Percentiles rank a stretch among this genome's conserved stretches.
These are phyloP conservation scores for Solanum appendiculatum DNA, from an alignment of 257 asterid species.

Conservation along the genomic window DNA sequence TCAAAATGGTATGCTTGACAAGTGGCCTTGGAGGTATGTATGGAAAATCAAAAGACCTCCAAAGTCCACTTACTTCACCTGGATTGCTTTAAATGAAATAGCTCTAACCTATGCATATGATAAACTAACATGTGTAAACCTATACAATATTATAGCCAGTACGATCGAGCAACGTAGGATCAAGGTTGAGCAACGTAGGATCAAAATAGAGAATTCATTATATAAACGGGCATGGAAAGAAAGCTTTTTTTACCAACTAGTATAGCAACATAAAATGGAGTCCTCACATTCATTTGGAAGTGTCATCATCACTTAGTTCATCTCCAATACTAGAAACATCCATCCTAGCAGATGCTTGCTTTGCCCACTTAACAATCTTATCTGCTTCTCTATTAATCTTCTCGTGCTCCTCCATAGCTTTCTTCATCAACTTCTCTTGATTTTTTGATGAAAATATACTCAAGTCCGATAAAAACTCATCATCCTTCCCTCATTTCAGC, in stretches of 20 bases:
- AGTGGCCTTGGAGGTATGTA: no score
- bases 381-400: constrained; percentile 68
- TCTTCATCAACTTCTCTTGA: constrained; percentile 42
- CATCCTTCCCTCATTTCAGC: constrained; percentile 31
- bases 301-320: constrained; percentile 33
- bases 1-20: no score
- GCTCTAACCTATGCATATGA: neutral
- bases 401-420: constrained; percentile 68
- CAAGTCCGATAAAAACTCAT: constrained; percentile 49
- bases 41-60: no score
- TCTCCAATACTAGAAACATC: constrained; percentile 43
- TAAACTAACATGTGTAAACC: neutral
- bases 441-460: constrained; percentile 30
- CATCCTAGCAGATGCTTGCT: constrained; percentile 76
- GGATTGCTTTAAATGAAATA: no score
- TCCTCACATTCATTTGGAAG: constrained; percentile 5
- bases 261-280: neutral
- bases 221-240: neutral
- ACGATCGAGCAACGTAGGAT: no score
- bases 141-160: neutral
- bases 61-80: no score
- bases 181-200: no score
- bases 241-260: neutral
- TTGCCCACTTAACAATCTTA: constrained; percentile 81
- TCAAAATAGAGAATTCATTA: neutral